Percentiles rank a stretch among this genome's conserved stretches.
These are phyloP conservation scores for Solanum lycopersicoides DNA, from an alignment of 257 asterid species.

Conservation along the genomic window DNA sequence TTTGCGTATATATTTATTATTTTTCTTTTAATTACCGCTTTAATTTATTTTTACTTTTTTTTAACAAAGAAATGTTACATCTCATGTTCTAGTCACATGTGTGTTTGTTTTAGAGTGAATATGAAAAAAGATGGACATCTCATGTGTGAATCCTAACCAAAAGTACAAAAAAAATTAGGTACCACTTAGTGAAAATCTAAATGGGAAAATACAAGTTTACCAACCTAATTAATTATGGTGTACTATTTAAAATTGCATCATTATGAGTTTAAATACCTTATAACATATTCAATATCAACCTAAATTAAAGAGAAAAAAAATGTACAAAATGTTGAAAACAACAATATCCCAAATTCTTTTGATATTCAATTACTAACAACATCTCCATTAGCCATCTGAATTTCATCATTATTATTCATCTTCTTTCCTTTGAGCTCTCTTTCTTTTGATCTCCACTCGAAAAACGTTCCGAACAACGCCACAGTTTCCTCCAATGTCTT, in stretches of 20 bases:
- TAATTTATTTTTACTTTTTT: too few relatives aligned
- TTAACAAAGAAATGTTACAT: background rate
- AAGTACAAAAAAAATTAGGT: background rate
- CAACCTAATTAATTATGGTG: too few relatives aligned
- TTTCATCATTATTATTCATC: background rate
- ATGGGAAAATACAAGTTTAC: background rate
- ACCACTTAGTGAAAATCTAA: too few relatives aligned
- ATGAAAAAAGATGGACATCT: background rate
- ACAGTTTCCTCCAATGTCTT: constrained; percentile 1
- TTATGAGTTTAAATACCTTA: background rate
- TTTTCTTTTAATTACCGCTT: background rate
- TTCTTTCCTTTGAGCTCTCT: background rate
- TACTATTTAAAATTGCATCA: background rate
- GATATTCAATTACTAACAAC: background rate
- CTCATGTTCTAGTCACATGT: background rate
- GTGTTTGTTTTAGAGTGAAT: background rate
- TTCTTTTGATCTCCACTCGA: background rate
- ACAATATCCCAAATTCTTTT: background rate
- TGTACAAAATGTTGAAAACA: background rate
- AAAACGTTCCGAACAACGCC: constrained; percentile 3
- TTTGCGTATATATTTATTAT: too few relatives aligned
- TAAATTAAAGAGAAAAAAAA: too few relatives aligned
- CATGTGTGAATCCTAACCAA: background rate
- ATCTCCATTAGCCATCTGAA: background rate
- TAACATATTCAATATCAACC: background rate